These are phyloP conservation scores for Microbotryum scabiosae DNA, from an alignment of 1,284 basidiomycete genomes.

Conservation along the genomic window DNA sequence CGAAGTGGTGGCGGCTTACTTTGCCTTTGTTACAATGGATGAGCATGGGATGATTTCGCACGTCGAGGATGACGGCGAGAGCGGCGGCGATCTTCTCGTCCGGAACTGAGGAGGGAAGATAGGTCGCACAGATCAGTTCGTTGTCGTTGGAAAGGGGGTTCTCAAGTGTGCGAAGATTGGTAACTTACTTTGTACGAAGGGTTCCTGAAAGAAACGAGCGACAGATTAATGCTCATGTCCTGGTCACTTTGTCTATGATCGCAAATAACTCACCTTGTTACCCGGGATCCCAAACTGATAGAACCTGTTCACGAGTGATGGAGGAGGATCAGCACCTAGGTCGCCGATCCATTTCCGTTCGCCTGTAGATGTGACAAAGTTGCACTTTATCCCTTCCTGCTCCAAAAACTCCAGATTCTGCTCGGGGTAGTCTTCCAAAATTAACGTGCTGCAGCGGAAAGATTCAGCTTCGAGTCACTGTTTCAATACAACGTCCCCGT, in stretches of 20 bases:
- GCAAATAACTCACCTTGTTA: constrained; percentile 43
- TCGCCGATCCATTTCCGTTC: too few relatives aligned
- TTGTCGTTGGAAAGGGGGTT: not conserved
- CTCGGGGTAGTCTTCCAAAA: constrained; percentile 50
- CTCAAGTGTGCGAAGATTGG: not conserved
- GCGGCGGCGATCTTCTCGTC: constrained; percentile 50
- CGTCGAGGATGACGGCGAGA: constrained; percentile 48
- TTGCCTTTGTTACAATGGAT: constrained; percentile 55
- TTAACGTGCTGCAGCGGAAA: constrained; percentile 39
- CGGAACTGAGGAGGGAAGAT: constrained; percentile 37
- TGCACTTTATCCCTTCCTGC: constrained; percentile 40
- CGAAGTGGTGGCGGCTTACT: constrained; percentile 32
- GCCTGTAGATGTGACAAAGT: not conserved
- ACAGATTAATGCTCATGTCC: not conserved
- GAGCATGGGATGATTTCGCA: constrained; percentile 49
- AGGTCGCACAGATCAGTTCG: not conserved
- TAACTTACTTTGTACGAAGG: constrained; percentile 42
- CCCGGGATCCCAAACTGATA: constrained; percentile 51
- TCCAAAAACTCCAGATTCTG: constrained; percentile 46
- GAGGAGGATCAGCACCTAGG: not conserved
- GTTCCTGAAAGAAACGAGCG: constrained; percentile 37
- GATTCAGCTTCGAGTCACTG: not conserved
- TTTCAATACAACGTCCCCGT: too few relatives aligned
- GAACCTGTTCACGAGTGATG: constrained; percentile 33
- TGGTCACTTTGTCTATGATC: not conserved